Evolutionary conservation across 108 stramenopile genomes (phyloP).

Genomic region (Fragilariopsis cylindrus): DNA sequence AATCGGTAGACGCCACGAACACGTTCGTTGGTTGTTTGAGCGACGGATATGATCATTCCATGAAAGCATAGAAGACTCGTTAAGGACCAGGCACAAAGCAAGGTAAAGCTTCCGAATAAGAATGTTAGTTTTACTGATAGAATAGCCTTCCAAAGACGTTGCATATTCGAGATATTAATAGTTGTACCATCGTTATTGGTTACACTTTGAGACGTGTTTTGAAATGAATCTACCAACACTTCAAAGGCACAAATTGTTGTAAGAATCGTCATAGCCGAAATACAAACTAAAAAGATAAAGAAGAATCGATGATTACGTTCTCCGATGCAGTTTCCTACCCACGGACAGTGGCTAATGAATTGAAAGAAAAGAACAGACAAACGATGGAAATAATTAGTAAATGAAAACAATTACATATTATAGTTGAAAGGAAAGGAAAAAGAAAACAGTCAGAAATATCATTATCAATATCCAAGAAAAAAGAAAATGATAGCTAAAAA

Average conservation of each 20-base stretch:
- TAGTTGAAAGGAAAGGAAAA: neutral
- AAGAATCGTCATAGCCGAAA: conserved; percentile 56
- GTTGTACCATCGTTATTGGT: conserved; percentile 5
- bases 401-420: neutral
- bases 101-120: conserved; percentile 55
- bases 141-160: conserved; percentile 44
- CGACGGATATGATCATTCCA: conserved; percentile 71
- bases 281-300: conserved; percentile 68
- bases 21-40: conserved; percentile 86
- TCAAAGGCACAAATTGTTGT: conserved; percentile 49
- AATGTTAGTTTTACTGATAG: conserved; percentile 56
- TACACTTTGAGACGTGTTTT: conserved; percentile 3
- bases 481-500: neutral
- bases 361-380: conserved; percentile 1
- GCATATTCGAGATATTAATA: conserved; percentile 12
- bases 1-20: conserved; percentile 77
- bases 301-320: conserved; percentile 90
- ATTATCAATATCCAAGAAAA: neutral
- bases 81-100: conserved; percentile 83
- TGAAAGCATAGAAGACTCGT: conserved; percentile 70
- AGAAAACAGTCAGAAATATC: neutral
- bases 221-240: conserved; percentile 49
- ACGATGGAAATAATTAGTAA: neutral
- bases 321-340: conserved; percentile 96
- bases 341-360: conserved; percentile 81